Percentiles rank a stretch among this genome's conserved stretches.
Evolutionary conservation across 163 green algal genomes (phyloP).

Genomic region (Coccomyxa subellipsoidea): DNA sequence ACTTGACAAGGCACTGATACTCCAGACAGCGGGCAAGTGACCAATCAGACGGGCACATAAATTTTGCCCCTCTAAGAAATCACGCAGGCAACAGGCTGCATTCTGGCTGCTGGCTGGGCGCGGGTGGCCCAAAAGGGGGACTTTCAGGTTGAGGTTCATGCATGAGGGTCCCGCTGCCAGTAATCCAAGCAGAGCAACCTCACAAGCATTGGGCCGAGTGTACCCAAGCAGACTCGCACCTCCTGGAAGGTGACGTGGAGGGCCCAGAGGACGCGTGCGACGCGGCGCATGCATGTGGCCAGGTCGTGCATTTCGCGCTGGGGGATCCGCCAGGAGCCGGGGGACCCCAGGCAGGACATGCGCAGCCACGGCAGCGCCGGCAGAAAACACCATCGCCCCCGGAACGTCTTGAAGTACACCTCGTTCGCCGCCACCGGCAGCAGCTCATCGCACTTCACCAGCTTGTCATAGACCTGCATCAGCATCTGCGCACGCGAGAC

Average conservation of each 20-base stretch:
- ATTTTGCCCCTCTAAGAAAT: too few relatives aligned
- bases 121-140: neutral
- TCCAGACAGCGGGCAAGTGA: too few relatives aligned
- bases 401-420: conserved; percentile 3
- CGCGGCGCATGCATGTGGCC: conserved; percentile 22
- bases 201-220: too few relatives aligned
- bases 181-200: too few relatives aligned
- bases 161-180: too few relatives aligned
- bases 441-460: conserved; percentile 26
- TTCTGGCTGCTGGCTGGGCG: neutral
- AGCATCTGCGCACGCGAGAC: conserved; percentile 19
- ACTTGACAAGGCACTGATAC: too few relatives aligned
- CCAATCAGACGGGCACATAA: too few relatives aligned
- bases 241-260: conserved; percentile 29
- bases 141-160: neutral
- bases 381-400: conserved; percentile 33
- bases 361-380: conserved; percentile 18
- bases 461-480: conserved; percentile 31
- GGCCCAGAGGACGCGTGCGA: conserved; percentile 31
- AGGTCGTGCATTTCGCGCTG: conserved; percentile 17
- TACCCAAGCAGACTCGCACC: conserved; percentile 9
- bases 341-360: neutral
- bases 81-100: too few relatives aligned
- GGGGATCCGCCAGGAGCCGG: conserved; percentile 1
- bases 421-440: conserved; percentile 20